Evolutionary conservation across 2,329 filamentous ascomycete genomes (phyloP), one percentile per base, ranked within the genome.

Genomic region (Macroventuria anomochaeta): DNA sequence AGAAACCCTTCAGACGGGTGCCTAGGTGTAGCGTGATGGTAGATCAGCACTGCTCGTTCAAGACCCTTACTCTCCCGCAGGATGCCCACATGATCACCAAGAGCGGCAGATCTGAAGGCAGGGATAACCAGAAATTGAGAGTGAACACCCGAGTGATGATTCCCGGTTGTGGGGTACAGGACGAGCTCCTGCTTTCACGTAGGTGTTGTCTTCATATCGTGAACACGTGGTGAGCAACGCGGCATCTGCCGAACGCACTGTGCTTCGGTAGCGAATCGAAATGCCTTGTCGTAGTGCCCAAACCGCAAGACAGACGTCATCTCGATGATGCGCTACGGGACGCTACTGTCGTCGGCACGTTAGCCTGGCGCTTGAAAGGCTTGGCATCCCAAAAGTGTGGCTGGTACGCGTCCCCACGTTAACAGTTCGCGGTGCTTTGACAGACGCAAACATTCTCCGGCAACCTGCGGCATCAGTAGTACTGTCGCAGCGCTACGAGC

Each of bases 101-200:
- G 50, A 46, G 55, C 57, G 61, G 53, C 46, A 56, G 53, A 62
- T 61, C 52, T 49, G 46, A 43, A 26, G 53, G 18, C 60, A 51
- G 53, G 57, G 53, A 37, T 54, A 25, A 34, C 51, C 18, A 29
- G 44, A 36, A 5, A 49, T 36, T n/a, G 17, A 23, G 11, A 50
- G 26, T 33, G 13, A 40, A 28, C 39, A 34, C 21, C 41, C 15
- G 8, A n/a, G 10, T 21, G 20, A 25, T 5, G 15, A 10, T 42
- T 42, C 47, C 37, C 21, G 36, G 37, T 43, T 17, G 32, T 13
- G 42, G 42, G 38, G 28, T 15, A 32, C 12, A 47, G 37, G 20
- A 17, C 12, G 26, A 21, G 21, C 8, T 43, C 29, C 34, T 34
- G 23, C 21, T 33, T 31, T 42, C 18, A 12, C n/a, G 12, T 5